Base-by-base conservation (phyloP, 176 grass and related monocot genomes). In the Alloteropsis semialata region DNA sequence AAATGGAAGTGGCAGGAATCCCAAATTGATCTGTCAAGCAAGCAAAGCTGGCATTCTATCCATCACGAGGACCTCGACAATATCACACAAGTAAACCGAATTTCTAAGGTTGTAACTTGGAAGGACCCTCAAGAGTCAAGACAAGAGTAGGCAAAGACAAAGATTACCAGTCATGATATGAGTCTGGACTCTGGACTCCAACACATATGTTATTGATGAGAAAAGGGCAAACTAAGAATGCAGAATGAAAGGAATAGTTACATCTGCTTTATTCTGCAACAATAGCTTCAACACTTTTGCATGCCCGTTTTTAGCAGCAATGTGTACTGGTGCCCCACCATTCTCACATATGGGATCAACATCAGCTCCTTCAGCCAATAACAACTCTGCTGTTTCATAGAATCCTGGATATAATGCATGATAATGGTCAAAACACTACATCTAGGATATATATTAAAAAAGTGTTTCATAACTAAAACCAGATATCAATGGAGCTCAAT, bases 341-440 rank as follows among this genome's bases (percentile, higher is more conserved):
- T 59, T 49, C 57, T 76, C n/a, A 59, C 50, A 71, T 14, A 59
- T 22, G 55, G 79, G 79, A 38, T 81, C 49, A 81, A 81, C 67
- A 39, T 42, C 25, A 59, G 74, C 74, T 11, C 54, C 54, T 29
- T 24, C 27, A 8, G 74, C 42, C 24, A 76, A 27, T 17, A 76
- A 29, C 8, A 59, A 60, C 54, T 57, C 51, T 41, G 73, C 17
- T 57, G 58, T 37, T 57, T 75, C 73, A 75, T 15, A 75, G 5
- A 25, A 43, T 60, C 56, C 74, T 76, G 54, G 36, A 82, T 16
- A 2, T 34, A 45, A 46, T 27, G 22, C 41, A 72, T 36, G 12
- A 72, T 45, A 55, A 72, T 39, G 10, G 18, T 36, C 27, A 46
- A 2, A 6, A 32, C 12, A 33, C 21, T 71, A 34, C 36, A 39